Base-by-base conservation (phyloP, 2,329 filamentous ascomycete species). In the Aspergillus eucalypticola region DNA sequence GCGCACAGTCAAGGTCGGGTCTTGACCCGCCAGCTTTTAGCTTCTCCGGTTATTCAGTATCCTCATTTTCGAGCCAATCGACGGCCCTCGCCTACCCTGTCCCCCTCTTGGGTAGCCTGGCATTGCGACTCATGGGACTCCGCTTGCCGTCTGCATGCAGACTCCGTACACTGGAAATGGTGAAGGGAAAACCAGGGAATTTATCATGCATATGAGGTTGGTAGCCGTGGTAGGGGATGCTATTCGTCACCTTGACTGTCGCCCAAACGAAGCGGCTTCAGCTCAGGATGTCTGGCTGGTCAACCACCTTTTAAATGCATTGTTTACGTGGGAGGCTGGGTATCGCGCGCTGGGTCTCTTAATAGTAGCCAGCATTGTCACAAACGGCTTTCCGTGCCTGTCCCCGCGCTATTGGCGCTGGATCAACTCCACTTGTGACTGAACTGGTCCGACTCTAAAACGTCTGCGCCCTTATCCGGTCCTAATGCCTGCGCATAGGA, bases 381-480 rank as follows among this genome's bases (percentile, higher is more conserved):
- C 57, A 64, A 61, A 61, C 51, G 56, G 59, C 54, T 62, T 57
- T 64, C 59, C 53, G 64, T 64, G 62, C 57, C 54, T 61, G 62
- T 62, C 63, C 62, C 60, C 56, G 60, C 62, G 50, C 60, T 65
- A 56, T 58, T 60, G 60, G 29, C 56, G 58, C 59, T 59, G 61
- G 59, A 39, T 51, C 55, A 46, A 54, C 63, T 64, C 63, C 63
- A 64, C 63, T 59, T 50, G 15, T 42, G 29, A 44, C 54, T 50
- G 55, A 58, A 54, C 58, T 58, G 58, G 58, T 41, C 58, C 52
- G 38, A 58, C 51, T 52, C 60, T 46, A 54, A 64, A 62, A 58
- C 59, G 59, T 59, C 62, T 58, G 51, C 56, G 54, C 54, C 53
- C 51, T 58, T 57, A 48, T 56, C 48, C 50, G 48, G 50, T 55